Evolutionary conservation across 1,284 basidiomycete genomes (phyloP).

Genomic region (Cryptococcus hybrid): DNA sequence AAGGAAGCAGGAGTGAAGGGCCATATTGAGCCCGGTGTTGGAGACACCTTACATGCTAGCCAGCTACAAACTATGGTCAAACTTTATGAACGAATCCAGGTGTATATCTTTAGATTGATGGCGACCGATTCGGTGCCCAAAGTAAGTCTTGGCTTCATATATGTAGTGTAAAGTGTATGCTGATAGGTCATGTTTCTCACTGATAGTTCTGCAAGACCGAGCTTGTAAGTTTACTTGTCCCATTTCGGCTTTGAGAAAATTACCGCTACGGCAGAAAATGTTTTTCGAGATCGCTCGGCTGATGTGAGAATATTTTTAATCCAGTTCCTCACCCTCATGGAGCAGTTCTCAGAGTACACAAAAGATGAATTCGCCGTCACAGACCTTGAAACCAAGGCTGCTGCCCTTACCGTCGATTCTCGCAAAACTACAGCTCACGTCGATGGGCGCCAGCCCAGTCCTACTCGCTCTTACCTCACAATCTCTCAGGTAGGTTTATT

Average conservation of each 20-base stretch:
- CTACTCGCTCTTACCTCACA: constrained; percentile 46
- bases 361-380: constrained; percentile 1
- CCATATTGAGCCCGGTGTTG: constrained; percentile 71
- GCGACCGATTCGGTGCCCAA: constrained; percentile 97
- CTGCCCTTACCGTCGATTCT: constrained; percentile 17
- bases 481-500: constrained; percentile 44
- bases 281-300: too few species aligned
- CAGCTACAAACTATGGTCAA: constrained; percentile 92
- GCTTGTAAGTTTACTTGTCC: constrained; percentile 23
- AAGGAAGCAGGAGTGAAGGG: constrained; percentile 65
- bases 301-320: background rate
- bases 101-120: constrained; percentile 95
- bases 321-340: constrained; percentile 34
- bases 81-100: constrained; percentile 94
- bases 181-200: too few species aligned
- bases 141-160: constrained; percentile 53
- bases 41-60: constrained; percentile 67
- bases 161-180: background rate
- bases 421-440: constrained; percentile 13
- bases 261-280: too few species aligned
- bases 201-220: constrained; percentile 46
- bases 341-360: constrained; percentile 8
- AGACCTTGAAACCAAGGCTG: constrained; percentile 18
- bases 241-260: background rate
- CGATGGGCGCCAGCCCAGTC: constrained; percentile 22